These are phyloP conservation scores for Ceratocystis variospora DNA, from an alignment of 2,329 filamentous ascomycete species.

Conservation along the genomic window DNA sequence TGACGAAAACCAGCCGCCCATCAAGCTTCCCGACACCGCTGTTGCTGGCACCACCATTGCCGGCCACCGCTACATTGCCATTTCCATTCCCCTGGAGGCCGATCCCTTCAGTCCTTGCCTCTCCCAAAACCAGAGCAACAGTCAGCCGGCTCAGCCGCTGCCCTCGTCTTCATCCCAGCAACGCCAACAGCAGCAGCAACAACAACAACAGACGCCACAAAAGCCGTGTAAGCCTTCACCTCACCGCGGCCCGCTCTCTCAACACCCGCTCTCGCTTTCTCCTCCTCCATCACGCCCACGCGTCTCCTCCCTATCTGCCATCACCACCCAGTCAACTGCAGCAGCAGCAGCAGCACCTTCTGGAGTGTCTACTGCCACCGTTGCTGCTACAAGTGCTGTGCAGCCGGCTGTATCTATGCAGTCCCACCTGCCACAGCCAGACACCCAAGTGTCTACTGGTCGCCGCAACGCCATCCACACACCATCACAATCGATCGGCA, in stretches of 20 bases:
- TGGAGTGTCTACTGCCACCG: background rate
- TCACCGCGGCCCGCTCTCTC: slow-evolving; percentile 1
- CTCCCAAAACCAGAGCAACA: background rate
- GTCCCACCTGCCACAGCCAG: slow-evolving; percentile 8
- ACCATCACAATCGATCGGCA: slow-evolving; percentile 8
- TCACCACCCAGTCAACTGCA: background rate
- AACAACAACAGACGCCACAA: slow-evolving; percentile 1
- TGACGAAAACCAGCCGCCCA: slow-evolving; percentile 22
- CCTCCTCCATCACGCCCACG: slow-evolving; percentile 4
- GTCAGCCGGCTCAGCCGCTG: background rate
- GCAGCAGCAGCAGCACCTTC: slow-evolving; percentile 9
- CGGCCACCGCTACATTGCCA: slow-evolving; percentile 45
- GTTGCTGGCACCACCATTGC: slow-evolving; percentile 39
- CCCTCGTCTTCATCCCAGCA: slow-evolving; percentile 5
- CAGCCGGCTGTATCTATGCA: background rate
- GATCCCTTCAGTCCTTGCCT: slow-evolving; percentile 29
- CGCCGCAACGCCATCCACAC: slow-evolving; percentile 14
- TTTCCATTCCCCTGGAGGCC: slow-evolving; percentile 43
- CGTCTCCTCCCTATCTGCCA: slow-evolving; percentile 10
- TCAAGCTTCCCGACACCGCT: slow-evolving; percentile 40
- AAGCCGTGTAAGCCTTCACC: background rate
- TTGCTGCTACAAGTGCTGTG: background rate
- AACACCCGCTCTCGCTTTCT: slow-evolving; percentile 2
- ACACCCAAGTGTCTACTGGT: slow-evolving; percentile 9
- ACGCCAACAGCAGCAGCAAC: background rate